Evolutionary conservation across 225 moss, liverwort and hornwort genomes (phyloP), one percentile per base, ranked within the genome.

Genomic region (Bryoerythrophyllum caledonicum): DNA sequence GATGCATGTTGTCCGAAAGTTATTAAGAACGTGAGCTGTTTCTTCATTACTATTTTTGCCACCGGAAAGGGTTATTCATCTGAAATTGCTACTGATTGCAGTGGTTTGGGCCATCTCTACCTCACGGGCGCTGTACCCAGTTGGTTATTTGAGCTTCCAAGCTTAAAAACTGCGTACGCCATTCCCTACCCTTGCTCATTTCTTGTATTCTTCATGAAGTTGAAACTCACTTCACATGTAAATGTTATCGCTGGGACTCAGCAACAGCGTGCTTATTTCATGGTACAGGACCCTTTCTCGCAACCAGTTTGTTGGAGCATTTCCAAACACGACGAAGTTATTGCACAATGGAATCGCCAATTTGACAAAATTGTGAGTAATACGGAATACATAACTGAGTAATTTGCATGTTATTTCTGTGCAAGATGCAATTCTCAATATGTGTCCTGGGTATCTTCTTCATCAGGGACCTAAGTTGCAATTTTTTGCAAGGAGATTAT

Each of bases 31-130:
- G 41, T 53, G 12, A 30, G 2, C 55, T 43, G 12, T 43, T 56
- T 74, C 43, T 75, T 55, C 57, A 34, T 25, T 46, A 5, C 24
- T 49, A 17, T 44, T 62, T 52, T 17, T 62, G 11, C 14, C 26
- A 38, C 26, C 34, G 41, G 52, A 51, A 44, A 34, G 68, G 19
- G 14, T 60, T 37, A 10, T 37, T 49, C 16, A 38, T 38, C 9
- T 82, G n/a, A n/a, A n/a, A 68, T 73, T 56, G 35, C 27, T 73
- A 27, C 48, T 28, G 13, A 48, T 76, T 75, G 83, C 79, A 82
- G 82, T 82, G 82, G 82, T 73, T 74, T 82, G 75, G 78, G 78
- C 11, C 82, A 82, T 64, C 70, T 70, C 24, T 82, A 74, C 60
- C 74, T 82, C 66, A 75, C 78, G 17, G 82, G 82, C 53, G 25